Evolutionary conservation across 1,139 yeast genomes (phyloP), one percentile per base, ranked within the genome.

Genomic region (Yamadazyma spencermartinsiae): DNA sequence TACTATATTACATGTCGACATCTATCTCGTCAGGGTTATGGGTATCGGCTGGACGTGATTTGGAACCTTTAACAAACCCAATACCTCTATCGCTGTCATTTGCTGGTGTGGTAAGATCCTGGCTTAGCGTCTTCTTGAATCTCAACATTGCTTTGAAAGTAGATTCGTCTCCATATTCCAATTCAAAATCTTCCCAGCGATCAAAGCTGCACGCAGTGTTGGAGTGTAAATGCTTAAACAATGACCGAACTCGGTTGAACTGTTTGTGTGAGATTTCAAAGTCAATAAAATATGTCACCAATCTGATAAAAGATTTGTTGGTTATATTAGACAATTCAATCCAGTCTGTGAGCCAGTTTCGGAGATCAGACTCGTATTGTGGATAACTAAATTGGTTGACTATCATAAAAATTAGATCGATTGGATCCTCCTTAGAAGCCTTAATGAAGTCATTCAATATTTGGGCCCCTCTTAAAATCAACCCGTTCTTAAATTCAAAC

Each of bases 131-230:
- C 12, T 90, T 68, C 55, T 82, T 86, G 49, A 72, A 66, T 34
- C 83, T 67, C 16, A 89, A 60, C 90, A 88, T 84, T 12, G 81
- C 84, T 50, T 85, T 88, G 58, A 77, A 88, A 0, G 86, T 77
- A 2, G 69, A 72, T 51, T 86, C 95, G 44, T 75, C 67, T 2
- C 97, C 97, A 55, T 77, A 52, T 14, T 75, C 68, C 28, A 86
- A 57, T 54, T 89, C 97, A 58, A 88, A 87, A 10, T 66, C 59
- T 41, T 82, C 84, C 95, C 96, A 89, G 4, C 56, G 58, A 47
- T 58, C 52, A 25, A 35, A 48, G 29, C 34, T 33, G 14, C 13
- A 23, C 7, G 37, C 30, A 17, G 40, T 49, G 15, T 46, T 39
- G 16, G 44, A 37, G 16, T 49, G 41, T 63, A 70, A 37, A 46